Percentiles rank a stretch among this genome's conserved stretches.
Conservation (phyloP, 2,329 filamentous ascomycete genomes). For the Coniochaeta ligniaria region DNA sequence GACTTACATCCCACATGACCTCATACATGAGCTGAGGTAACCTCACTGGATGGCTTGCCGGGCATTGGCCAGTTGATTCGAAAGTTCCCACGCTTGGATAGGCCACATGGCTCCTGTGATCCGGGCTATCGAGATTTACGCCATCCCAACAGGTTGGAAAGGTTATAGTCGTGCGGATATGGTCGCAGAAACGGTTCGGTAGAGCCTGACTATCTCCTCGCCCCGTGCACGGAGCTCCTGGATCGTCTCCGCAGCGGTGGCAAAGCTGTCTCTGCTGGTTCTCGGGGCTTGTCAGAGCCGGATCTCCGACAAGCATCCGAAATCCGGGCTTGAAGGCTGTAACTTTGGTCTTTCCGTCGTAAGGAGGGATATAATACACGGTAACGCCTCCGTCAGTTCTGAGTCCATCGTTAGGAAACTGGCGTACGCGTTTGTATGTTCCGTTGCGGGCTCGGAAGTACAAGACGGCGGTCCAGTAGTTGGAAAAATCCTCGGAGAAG, state of each 20-base stretch:
- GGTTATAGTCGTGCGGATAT: constrained; percentile 31
- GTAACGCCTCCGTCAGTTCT: constrained; percentile 24
- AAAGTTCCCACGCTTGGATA: constrained; percentile 29
- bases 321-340: constrained; percentile 32
- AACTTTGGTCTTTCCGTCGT: constrained; percentile 24
- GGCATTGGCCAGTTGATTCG: constrained; percentile 20
- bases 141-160: constrained; percentile 45
- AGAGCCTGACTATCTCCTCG: constrained; percentile 25
- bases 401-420: constrained; percentile 19
- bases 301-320: constrained; percentile 25
- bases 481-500: constrained; percentile 3
- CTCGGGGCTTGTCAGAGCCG: constrained; percentile 7
- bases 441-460: constrained; percentile 2
- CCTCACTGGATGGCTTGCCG: constrained; percentile 28
- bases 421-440: constrained; percentile 14
- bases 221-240: constrained; percentile 9
- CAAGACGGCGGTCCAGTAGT: constrained; percentile 2
- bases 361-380: constrained; percentile 30
- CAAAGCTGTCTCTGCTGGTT: constrained; percentile 12
- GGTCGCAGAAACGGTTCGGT: constrained; percentile 23
- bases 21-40: constrained; percentile 34
- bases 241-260: constrained; percentile 11
- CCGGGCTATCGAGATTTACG: constrained; percentile 32
- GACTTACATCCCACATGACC: constrained; percentile 28
- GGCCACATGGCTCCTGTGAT: constrained; percentile 30